Percentiles rank a stretch among this genome's conserved stretches.
phyloP scores from a whole-genome alignment of 2,329 filamentous ascomycete species.

The Phyllosticta citribraziliensis region DNA sequence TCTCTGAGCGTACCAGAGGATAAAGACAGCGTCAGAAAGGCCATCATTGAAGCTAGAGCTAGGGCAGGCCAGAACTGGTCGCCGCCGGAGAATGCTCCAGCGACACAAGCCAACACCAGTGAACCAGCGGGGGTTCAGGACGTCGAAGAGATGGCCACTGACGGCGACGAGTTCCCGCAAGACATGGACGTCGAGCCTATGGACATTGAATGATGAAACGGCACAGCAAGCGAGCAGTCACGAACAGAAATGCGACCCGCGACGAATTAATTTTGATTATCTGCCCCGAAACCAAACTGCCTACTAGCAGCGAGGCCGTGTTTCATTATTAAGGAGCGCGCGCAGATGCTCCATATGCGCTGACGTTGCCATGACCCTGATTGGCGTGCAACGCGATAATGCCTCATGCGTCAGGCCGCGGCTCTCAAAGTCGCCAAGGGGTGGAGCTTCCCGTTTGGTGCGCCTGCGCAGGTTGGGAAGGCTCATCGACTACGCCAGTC shows the following conservation, averaged over 20 bases:
- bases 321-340: not conserved
- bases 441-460: slow-evolving; percentile 5
- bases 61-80: slow-evolving; percentile 48
- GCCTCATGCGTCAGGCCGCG: not conserved
- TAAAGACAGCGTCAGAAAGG: slow-evolving; percentile 65
- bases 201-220: not conserved
- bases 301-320: not conserved
- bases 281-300: not conserved
- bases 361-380: not conserved
- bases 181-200: slow-evolving; percentile 1
- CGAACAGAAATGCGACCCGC: not conserved
- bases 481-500: slow-evolving; percentile 1
- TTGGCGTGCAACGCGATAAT: not conserved
- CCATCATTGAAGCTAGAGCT: slow-evolving; percentile 69
- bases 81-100: not conserved
- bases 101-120: not conserved
- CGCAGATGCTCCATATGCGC: not conserved
- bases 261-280: not conserved
- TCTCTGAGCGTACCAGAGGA: slow-evolving; percentile 66
- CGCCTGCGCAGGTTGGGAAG: slow-evolving; percentile 5
- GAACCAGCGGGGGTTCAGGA: not conserved
- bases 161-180: not conserved
- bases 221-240: not conserved
- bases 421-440: slow-evolving; percentile 1
- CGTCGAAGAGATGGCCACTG: not conserved